Evolutionary conservation across 441 rosid species (phyloP).

Genomic region (Pelargonium australe): DNA sequence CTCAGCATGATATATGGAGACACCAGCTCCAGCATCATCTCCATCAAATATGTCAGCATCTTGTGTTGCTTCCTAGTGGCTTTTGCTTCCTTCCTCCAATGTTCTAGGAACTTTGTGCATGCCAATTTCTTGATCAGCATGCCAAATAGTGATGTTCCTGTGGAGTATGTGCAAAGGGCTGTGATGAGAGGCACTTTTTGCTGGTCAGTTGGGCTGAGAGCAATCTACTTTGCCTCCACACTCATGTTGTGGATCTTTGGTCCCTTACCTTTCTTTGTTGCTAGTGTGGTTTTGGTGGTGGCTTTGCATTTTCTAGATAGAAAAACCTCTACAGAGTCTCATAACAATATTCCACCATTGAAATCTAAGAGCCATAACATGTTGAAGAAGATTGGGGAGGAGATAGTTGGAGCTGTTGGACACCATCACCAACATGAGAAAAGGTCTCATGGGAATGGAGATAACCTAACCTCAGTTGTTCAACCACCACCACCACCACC

Average conservation of each 20-base stretch:
- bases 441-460: slow-evolving; percentile 1
- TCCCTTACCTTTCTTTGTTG: slow-evolving; percentile 41
- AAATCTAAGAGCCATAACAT: background rate
- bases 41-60: slow-evolving; percentile 25
- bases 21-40: slow-evolving; percentile 23
- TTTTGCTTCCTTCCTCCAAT: slow-evolving; percentile 29
- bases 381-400: slow-evolving; percentile 9
- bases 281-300: slow-evolving; percentile 33
- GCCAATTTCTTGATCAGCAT: slow-evolving; percentile 33
- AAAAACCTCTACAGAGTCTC: slow-evolving; percentile 21
- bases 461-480: too few relatives aligned
- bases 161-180: slow-evolving; percentile 23
- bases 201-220: slow-evolving; percentile 31
- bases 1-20: slow-evolving; percentile 32
- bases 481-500: background rate
- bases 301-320: slow-evolving; percentile 25
- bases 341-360: slow-evolving; percentile 18
- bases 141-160: slow-evolving; percentile 27
- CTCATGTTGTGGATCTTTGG: slow-evolving; percentile 44
- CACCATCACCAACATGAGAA: slow-evolving; percentile 4
- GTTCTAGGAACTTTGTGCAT: slow-evolving; percentile 22
- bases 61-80: slow-evolving; percentile 31
- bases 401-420: slow-evolving; percentile 9
- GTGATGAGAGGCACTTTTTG: slow-evolving; percentile 28
- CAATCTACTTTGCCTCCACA: slow-evolving; percentile 36